Evolutionary conservation across 805 yeast species (phyloP), one percentile per base, ranked within the genome.

Genomic region (Ogataea sp.): DNA sequence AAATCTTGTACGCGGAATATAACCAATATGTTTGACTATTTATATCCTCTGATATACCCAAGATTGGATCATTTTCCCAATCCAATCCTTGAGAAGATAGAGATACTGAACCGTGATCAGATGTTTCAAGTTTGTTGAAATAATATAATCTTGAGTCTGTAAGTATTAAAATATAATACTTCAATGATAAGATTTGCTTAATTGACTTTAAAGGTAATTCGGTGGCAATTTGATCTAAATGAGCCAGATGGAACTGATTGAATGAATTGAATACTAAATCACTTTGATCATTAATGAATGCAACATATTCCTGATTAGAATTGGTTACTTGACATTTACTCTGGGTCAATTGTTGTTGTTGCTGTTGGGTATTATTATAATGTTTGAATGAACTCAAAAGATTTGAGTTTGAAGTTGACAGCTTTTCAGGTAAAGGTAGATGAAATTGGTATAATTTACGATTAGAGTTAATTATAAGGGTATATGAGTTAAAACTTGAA

Each of bases 11-110:
- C 11, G 63, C 58, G 0, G 93, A 75, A 49, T 66, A 85, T 3
- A 83, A 58, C 98, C 98, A 93, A 49, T 66, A 83, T 0, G 97
- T 84, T 1, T 66, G 53, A 33, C 59, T 59, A 4, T 57, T 43
- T 38, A 59, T 58, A 49, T 83, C 94, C 2, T 68, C 65, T 2
- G 70, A 51, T 5, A 77, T 52, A 0, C 81, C 81, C 6, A 67
- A 40, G 34, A 71, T 52, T 21, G 55, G 6, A 11, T 30, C 21
- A 3, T 30, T 17, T 49, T n/a, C n/a, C n/a, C n/a, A n/a, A n/a
- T n/a, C n/a, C n/a, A n/a, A n/a, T n/a, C n/a, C n/a, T n/a, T n/a
- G n/a, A n/a, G 34, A 68, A 13, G 25, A 25, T 20, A 32, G 10
- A 5, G 17, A 13, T 4, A 20, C 14, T 13, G 18, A 8, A n/a